Evolutionary conservation across 176 grass and related monocot species (phyloP).

Genomic region (Juncus inflexus): DNA sequence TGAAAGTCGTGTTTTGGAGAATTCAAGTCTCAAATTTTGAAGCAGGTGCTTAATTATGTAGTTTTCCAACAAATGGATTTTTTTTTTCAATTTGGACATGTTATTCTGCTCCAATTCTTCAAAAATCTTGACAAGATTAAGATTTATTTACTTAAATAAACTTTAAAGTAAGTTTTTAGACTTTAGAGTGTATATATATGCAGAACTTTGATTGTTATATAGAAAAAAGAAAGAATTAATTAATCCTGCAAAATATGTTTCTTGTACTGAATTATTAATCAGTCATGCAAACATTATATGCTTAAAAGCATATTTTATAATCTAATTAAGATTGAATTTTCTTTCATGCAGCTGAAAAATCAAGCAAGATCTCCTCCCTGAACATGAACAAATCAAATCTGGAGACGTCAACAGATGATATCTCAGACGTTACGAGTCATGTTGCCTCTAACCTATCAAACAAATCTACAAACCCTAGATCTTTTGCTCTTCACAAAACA

Average conservation of each 20-base stretch:
- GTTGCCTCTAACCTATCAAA: conserved; percentile 30
- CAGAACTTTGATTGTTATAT: too few relatives aligned
- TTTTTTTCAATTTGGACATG: too few relatives aligned
- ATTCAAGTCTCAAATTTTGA: too few relatives aligned
- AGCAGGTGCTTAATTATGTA: too few relatives aligned
- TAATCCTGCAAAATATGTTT: not conserved
- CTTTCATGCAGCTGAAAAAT: conserved; percentile 1
- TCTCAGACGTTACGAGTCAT: conserved; percentile 30
- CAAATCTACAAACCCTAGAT: not conserved
- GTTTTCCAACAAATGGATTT: too few relatives aligned
- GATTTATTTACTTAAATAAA: too few relatives aligned
- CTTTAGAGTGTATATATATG: too few relatives aligned
- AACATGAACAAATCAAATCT: conserved; percentile 31
- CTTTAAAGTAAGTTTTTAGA: too few relatives aligned
- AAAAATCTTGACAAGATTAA: too few relatives aligned
- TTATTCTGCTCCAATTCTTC: too few relatives aligned
- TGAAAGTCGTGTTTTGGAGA: not conserved
- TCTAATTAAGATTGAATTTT: not conserved
- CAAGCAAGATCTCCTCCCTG: not conserved
- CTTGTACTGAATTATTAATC: not conserved
- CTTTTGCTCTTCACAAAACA: not conserved
- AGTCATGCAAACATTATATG: too few relatives aligned
- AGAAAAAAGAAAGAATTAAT: not conserved
- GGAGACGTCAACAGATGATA: conserved; percentile 19
- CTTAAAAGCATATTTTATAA: not conserved